These are phyloP conservation scores for Suillus americanus DNA, from an alignment of 768 basidiomycete species.

Conservation along the genomic window DNA sequence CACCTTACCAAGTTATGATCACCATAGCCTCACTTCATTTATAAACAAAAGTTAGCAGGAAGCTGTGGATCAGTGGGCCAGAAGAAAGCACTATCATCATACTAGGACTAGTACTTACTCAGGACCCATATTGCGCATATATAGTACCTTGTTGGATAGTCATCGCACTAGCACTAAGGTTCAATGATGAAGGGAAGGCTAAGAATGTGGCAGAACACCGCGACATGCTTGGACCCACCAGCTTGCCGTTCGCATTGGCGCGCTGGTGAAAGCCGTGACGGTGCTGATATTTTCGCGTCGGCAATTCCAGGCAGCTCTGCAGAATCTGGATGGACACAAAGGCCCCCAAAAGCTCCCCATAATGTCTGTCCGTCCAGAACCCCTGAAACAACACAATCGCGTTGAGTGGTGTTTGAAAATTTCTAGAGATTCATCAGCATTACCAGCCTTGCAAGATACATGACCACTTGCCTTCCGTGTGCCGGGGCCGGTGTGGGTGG, in stretches of 20 bases:
- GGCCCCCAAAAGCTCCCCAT: background rate
- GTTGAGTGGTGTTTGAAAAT: background rate
- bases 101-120: background rate
- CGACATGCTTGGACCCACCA: constrained; percentile 21
- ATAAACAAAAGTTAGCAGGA: background rate
- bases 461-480: background rate
- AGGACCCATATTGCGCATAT: background rate
- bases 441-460: background rate
- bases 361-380: background rate
- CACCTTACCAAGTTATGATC: background rate
- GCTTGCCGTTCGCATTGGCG: constrained; percentile 27
- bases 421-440: background rate
- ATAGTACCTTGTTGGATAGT: background rate
- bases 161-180: background rate
- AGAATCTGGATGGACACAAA: background rate
- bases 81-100: background rate
- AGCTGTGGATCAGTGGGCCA: background rate
- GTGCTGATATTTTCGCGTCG: background rate
- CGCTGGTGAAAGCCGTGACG: background rate
- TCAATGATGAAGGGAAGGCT: constrained; percentile 47
- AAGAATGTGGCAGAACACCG: too few relatives aligned
- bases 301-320: background rate
- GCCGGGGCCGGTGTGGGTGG: background rate
- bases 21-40: background rate
- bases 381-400: background rate